These are phyloP conservation scores for Huntiella abstrusa DNA, from an alignment of 2,329 filamentous ascomycete species.

Conservation along the genomic window DNA sequence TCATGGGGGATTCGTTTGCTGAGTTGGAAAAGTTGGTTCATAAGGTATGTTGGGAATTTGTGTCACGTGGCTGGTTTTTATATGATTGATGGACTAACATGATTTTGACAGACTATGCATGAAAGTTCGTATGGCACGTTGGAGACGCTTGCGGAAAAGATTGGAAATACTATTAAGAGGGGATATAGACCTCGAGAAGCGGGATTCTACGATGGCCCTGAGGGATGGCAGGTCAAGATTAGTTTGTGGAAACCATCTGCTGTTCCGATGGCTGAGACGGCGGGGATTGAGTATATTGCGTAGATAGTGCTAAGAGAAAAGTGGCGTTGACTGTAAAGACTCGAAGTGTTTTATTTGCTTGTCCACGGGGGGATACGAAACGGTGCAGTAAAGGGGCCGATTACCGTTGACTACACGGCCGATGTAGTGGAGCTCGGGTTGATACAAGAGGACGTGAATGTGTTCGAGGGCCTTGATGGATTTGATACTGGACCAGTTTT, in stretches of 20 bases:
- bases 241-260: conserved; percentile 55
- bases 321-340: too few species aligned
- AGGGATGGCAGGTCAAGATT: conserved; percentile 36
- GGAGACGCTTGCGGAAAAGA: conserved; percentile 36
- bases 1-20: conserved; percentile 30
- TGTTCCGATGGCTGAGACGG: conserved; percentile 52
- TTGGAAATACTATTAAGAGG: conserved; percentile 26
- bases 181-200: conserved; percentile 18
- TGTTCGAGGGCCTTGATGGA: conserved; percentile 78
- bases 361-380: too few species aligned
- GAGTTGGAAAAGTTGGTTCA: conserved; percentile 41
- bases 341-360: too few species aligned
- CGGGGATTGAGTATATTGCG: conserved; percentile 35
- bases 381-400: conserved; percentile 34
- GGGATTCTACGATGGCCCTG: conserved; percentile 8
- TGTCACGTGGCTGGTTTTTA: background rate
- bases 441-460: conserved; percentile 81
- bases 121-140: conserved; percentile 42
- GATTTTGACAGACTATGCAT: conserved; percentile 27
- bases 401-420: conserved; percentile 54
- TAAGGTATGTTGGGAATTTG: conserved; percentile 18
- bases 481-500: conserved; percentile 70
- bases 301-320: background rate
- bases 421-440: conserved; percentile 53
- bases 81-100: background rate